Evolutionary conservation across 192 early-diverging fungal species (phyloP).

Genomic region (Coemansia sp.): DNA sequence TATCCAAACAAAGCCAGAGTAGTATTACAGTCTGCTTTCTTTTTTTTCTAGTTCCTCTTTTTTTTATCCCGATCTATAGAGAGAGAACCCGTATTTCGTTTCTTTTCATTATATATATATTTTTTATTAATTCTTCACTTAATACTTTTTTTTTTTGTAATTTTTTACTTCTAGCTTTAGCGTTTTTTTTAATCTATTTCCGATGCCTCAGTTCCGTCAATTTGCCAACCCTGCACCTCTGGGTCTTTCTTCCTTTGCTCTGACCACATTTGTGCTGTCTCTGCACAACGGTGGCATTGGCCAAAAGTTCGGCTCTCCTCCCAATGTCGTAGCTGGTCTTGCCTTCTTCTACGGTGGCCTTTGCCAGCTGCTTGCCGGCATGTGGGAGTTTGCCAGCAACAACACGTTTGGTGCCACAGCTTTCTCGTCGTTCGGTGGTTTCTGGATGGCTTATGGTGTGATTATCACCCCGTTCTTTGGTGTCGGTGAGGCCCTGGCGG

Average conservation of each 20-base stretch:
- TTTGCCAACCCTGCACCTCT: slow-evolving; percentile 59
- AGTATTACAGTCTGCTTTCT: too few species aligned
- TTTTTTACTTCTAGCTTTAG: not conserved
- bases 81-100: not conserved
- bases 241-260: slow-evolving; percentile 57
- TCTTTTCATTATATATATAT: too few species aligned
- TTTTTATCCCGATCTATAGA: not conserved
- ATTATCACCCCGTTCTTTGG: slow-evolving; percentile 63
- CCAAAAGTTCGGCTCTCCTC: slow-evolving; percentile 55
- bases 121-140: not conserved
- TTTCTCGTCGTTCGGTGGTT: slow-evolving; percentile 70
- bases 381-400: slow-evolving; percentile 79
- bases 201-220: slow-evolving; percentile 46
- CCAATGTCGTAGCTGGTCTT: slow-evolving; percentile 63
- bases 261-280: slow-evolving; percentile 68
- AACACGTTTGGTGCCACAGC: slow-evolving; percentile 86
- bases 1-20: not conserved
- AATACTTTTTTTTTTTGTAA: not conserved
- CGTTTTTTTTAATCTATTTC: slow-evolving; percentile 1
- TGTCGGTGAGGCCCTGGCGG: slow-evolving; percentile 41
- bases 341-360: slow-evolving; percentile 78
- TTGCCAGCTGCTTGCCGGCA: slow-evolving; percentile 74
- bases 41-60: not conserved
- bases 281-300: slow-evolving; percentile 70
- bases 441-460: slow-evolving; percentile 67